Evolutionary conservation across 1,284 basidiomycete genomes (phyloP), one percentile per base, ranked within the genome.

Genomic region (Leccinum huronense): DNA sequence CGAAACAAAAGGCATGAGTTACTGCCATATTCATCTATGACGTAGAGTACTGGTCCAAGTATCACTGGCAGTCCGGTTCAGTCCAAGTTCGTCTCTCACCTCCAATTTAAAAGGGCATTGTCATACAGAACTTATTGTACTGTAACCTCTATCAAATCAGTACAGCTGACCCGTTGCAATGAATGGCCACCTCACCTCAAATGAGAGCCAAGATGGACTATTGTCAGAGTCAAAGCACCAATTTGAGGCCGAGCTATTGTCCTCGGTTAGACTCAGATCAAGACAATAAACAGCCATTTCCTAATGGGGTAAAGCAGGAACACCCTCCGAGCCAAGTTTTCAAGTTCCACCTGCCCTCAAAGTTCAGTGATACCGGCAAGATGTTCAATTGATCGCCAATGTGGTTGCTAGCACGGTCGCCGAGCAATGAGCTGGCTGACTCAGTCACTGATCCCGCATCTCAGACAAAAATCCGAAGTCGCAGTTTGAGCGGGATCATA

Each of bases 211-310:
- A 58, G n/a, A 19, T 16, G 34, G 62, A 36, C 31, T 65, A 72
- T 71, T 72, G 71, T 71, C 33, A 30, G 27, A 48, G 19, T 30
- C 40, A 61, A 55, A 68, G 42, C 55, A 56, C 60, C 60, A 55
- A 53, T 63, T 54, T 59, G 68, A 65, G 58, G 58, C 58, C 13
- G 33, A 33, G 55, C 42, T 67, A 72, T 72, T 75, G 73, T 72
- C 40, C 63, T 62, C 64, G 60, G 59, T 34, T 56, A 59, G 19
- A 45, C 11, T 19, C n/a, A n/a, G 10, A 38, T 40, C 40, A 40
- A 54, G 59, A 75, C 75, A 76, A 75, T 76, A 75, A 63, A 19
- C 57, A 8, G 8, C 14, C 27, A 6, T 63, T 70, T 54, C 70
- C 69, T 61, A 58, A 70, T 69, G 55, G 33, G 64, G 67, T 51